phyloP scores from a whole-genome alignment of 371 early-diverging fungal genomes.

The Mortierella sp. region DNA sequence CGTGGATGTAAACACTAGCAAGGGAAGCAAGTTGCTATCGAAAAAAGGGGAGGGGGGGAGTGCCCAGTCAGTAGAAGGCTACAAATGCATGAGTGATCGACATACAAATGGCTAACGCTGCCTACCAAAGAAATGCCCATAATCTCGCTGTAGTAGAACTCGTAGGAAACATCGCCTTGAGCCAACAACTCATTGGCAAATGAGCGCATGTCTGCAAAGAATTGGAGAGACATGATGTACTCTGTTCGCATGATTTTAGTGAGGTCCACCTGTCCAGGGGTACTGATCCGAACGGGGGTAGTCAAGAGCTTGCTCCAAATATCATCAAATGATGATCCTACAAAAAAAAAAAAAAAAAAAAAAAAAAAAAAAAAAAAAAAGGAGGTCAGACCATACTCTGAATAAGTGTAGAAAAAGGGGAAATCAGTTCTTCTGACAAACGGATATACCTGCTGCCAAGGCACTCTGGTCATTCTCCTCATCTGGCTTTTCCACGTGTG shows the following conservation, averaged over 20 bases:
- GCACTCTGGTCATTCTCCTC: too few species aligned
- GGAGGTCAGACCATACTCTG: too few species aligned
- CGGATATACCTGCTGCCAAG: too few species aligned
- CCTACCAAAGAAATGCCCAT: constrained; percentile 72
- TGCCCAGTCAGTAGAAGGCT: background rate
- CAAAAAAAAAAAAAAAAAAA: too few species aligned
- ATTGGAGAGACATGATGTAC: constrained; percentile 66
- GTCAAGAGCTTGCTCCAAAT: constrained; percentile 59
- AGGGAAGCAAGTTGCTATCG: constrained; percentile 67
- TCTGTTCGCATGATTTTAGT: constrained; percentile 56
- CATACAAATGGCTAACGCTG: background rate
- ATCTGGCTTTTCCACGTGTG: constrained; percentile 27
- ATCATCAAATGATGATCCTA: constrained; percentile 45
- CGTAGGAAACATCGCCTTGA: constrained; percentile 62
- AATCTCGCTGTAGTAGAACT: constrained; percentile 70
- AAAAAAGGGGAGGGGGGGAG: background rate
- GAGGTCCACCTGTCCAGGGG: constrained; percentile 40
- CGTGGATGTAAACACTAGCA: constrained; percentile 65
- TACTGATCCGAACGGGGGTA: constrained; percentile 29
- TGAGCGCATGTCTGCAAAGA: constrained; percentile 65
- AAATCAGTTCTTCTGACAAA: too few species aligned
- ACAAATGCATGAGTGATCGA: background rate
- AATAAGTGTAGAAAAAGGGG: too few species aligned
- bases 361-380: too few species aligned
- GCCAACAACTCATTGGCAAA: constrained; percentile 57